Evolutionary conservation across 306 rosid species (phyloP).

Genomic region (Cicer cuneatum): DNA sequence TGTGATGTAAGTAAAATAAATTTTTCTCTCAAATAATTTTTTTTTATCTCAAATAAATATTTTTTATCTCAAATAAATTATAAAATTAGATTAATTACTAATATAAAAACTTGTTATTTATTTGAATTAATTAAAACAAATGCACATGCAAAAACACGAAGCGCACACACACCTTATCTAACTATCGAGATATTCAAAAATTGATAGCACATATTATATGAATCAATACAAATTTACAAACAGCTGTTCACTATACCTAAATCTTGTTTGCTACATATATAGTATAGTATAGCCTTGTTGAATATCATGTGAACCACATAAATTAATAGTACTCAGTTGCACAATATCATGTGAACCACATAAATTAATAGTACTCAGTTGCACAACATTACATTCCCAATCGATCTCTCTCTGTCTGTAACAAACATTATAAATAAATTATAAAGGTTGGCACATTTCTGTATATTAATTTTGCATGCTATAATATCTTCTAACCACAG

Average conservation of each 20-base stretch:
- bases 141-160: neutral
- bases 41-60: too few relatives aligned
- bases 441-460: slow-evolving; percentile 10
- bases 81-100: too few relatives aligned
- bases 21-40: too few relatives aligned
- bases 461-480: neutral
- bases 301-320: neutral
- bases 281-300: neutral
- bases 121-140: neutral
- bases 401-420: neutral
- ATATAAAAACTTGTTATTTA: too few relatives aligned
- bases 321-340: neutral
- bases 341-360: neutral
- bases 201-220: neutral
- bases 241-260: slow-evolving; percentile 5
- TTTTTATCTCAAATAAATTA: too few relatives aligned
- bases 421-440: neutral
- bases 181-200: neutral
- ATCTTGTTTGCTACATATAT: neutral
- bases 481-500: neutral
- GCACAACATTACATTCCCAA: neutral
- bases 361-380: neutral
- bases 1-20: too few relatives aligned
- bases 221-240: neutral
- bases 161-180: neutral